Evolutionary conservation across 257 asterid species (phyloP).

Genomic region (Forsythia viridissima): DNA sequence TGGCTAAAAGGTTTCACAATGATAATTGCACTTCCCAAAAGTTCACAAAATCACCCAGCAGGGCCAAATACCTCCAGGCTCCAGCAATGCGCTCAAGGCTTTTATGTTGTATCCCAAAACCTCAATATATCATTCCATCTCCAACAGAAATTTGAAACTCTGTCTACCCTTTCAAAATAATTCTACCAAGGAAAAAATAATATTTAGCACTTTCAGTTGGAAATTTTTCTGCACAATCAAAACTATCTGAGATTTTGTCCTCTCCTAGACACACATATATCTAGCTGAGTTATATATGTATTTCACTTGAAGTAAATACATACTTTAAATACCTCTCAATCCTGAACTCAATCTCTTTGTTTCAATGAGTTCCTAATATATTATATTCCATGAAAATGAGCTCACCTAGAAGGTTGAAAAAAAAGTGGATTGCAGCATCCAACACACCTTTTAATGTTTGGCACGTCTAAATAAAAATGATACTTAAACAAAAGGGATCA

Average conservation of each 20-base stretch:
- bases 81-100: neutral
- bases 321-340: neutral
- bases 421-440: neutral
- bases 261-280: neutral
- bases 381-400: neutral
- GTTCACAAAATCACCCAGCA: neutral
- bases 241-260: neutral
- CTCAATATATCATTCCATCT: neutral
- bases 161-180: neutral
- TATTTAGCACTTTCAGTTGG: neutral
- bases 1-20: neutral
- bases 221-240: neutral
- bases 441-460: too few relatives aligned
- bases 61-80: neutral
- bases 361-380: neutral
- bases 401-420: neutral
- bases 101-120: neutral
- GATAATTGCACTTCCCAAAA: neutral
- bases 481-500: too few relatives aligned
- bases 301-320: neutral
- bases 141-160: neutral
- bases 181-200: neutral
- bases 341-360: neutral
- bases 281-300: neutral
- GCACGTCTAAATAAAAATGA: too few relatives aligned